These are phyloP conservation scores for Suillus placidus DNA, from an alignment of 768 basidiomycete species.

Conservation along the genomic window DNA sequence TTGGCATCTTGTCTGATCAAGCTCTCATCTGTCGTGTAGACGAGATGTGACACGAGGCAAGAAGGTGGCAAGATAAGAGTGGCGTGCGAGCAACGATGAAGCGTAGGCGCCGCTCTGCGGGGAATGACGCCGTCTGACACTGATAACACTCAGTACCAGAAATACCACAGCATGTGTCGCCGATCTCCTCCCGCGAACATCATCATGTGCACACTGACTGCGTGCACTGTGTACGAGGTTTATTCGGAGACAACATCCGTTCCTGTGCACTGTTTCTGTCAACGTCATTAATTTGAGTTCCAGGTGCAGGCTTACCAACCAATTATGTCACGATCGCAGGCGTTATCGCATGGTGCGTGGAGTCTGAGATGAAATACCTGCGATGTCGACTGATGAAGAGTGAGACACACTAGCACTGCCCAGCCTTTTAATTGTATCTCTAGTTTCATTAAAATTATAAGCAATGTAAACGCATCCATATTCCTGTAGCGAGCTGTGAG, in stretches of 20 bases:
- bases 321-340: neutral
- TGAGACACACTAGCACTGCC: neutral
- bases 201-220: neutral
- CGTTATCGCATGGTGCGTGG: neutral
- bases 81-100: constrained; percentile 1
- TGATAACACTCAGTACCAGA: neutral
- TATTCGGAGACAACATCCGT: neutral
- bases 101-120: neutral
- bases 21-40: neutral
- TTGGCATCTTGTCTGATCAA: neutral
- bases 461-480: neutral
- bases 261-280: neutral
- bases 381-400: neutral
- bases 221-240: neutral
- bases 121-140: neutral
- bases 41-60: constrained; percentile 18
- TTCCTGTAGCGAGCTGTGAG: constrained; percentile 2
- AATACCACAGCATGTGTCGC: neutral
- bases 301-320: neutral
- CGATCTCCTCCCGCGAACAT: neutral
- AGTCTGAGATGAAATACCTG: neutral
- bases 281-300: neutral
- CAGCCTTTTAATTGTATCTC: neutral
- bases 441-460: neutral
- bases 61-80: constrained; percentile 13